Conservation (phyloP, 805 yeast species). For the Nakazawaea holstii region DNA sequence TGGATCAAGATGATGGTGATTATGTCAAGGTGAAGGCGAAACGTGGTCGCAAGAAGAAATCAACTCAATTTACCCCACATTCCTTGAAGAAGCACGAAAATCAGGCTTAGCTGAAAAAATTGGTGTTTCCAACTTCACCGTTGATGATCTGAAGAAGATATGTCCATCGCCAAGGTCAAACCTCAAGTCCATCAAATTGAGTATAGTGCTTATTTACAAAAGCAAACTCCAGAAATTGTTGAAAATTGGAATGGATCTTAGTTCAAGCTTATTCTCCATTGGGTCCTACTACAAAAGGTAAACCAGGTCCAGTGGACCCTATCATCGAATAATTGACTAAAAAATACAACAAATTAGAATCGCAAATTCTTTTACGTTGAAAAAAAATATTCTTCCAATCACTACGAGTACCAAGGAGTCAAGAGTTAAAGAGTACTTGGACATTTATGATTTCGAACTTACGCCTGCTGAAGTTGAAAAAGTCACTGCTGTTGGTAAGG, state of each 20-base stretch:
- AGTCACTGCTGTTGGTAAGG: slow-evolving; percentile 19
- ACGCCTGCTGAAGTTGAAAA: slow-evolving; percentile 21
- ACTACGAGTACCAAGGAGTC: slow-evolving; percentile 36
- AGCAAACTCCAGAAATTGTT: slow-evolving; percentile 55
- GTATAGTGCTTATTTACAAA: slow-evolving; percentile 59
- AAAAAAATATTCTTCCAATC: slow-evolving; percentile 37
- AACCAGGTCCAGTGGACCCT: slow-evolving; percentile 33
- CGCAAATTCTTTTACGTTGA: slow-evolving; percentile 59
- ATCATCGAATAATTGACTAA: slow-evolving; percentile 33
- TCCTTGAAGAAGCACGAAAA: slow-evolving; percentile 37
- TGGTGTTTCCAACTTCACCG: slow-evolving; percentile 65
- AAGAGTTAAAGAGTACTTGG: slow-evolving; percentile 30
- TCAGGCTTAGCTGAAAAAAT: slow-evolving; percentile 59
- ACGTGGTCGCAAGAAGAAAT: slow-evolving; percentile 3
- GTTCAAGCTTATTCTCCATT: slow-evolving; percentile 68
- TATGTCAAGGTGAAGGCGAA: slow-evolving; percentile 9
- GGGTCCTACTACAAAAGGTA: slow-evolving; percentile 50
- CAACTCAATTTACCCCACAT: neutral
- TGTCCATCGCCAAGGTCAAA: slow-evolving; percentile 34
- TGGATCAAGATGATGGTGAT: slow-evolving; percentile 14
- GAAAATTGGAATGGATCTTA: too few species aligned
- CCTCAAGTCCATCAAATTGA: slow-evolving; percentile 70
- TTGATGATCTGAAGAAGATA: slow-evolving; percentile 41
- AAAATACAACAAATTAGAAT: slow-evolving; percentile 51
- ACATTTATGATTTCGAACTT: slow-evolving; percentile 26